phyloP scores from a whole-genome alignment of 108 stramenopile species.

The Ochromonas danica region DNA sequence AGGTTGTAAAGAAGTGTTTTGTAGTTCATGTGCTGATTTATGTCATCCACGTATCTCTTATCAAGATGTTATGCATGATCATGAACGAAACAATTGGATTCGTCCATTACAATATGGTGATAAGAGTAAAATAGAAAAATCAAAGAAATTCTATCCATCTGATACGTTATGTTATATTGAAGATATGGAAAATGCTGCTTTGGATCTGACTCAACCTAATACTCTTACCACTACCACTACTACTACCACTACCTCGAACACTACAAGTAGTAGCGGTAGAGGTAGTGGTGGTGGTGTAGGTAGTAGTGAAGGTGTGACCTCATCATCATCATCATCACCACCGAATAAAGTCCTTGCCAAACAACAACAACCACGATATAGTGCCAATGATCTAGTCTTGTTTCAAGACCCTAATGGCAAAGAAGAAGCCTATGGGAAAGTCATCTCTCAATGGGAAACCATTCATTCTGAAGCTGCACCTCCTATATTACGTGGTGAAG shows the following conservation, averaged over 20 bases:
- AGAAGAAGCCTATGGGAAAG: constrained; percentile 5
- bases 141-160: neutral
- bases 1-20: constrained; percentile 18
- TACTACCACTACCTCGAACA: neutral
- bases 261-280: too few species aligned
- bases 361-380: neutral
- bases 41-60: neutral
- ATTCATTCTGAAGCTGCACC: neutral
- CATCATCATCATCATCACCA: too few species aligned
- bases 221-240: neutral
- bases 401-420: neutral
- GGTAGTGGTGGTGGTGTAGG: too few species aligned
- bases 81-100: neutral
- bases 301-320: too few species aligned
- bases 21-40: neutral
- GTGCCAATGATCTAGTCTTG: neutral
- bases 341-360: neutral
- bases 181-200: neutral
- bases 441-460: constrained; percentile 3
- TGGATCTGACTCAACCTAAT: constrained; percentile 5
- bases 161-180: neutral
- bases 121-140: constrained; percentile 4
- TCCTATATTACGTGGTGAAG: constrained; percentile 2
- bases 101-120: neutral
- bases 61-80: neutral